A percentile compares a stretch with the other conserved stretches of the same genome.
Evolutionary conservation across 441 rosid species (phyloP).

Genomic region (Populus hybrid): DNA sequence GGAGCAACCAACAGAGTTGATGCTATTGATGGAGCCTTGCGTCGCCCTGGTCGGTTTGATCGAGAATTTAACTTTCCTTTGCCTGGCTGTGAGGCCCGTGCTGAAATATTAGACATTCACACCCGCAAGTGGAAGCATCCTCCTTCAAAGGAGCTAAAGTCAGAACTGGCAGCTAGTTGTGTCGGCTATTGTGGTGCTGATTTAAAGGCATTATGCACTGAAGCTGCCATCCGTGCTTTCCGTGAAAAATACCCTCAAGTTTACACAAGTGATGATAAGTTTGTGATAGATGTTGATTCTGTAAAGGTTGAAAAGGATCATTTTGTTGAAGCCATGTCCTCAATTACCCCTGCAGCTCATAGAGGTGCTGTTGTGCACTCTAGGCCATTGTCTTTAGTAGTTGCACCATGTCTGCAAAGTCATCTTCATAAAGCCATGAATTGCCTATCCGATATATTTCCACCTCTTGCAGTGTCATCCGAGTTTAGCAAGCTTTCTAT

Average conservation of each 20-base stretch:
- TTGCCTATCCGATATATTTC: slow-evolving; percentile 68
- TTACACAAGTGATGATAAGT: slow-evolving; percentile 96
- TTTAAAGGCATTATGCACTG: slow-evolving; percentile 94
- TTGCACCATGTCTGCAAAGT: slow-evolving; percentile 83
- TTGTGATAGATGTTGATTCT: slow-evolving; percentile 88
- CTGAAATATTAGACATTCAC: slow-evolving; percentile 95
- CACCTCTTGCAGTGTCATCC: slow-evolving; percentile 65
- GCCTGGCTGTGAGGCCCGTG: slow-evolving; percentile 98
- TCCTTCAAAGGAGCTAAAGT: slow-evolving; percentile 78
- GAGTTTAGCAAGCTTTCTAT: slow-evolving; percentile 86
- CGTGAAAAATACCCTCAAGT: slow-evolving; percentile 99
- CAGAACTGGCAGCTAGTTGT: slow-evolving; percentile 96
- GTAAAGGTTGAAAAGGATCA: slow-evolving; percentile 87
- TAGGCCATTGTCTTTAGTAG: slow-evolving; percentile 90
- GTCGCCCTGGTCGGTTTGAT: slow-evolving; percentile 99
- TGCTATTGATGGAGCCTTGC: slow-evolving; percentile 99
- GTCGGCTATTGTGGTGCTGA: slow-evolving; percentile 99
- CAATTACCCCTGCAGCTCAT: slow-evolving; percentile 98
- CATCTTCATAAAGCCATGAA: slow-evolving; percentile 80
- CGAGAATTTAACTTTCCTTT: slow-evolving; percentile 97
- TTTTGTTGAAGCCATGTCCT: slow-evolving; percentile 93
- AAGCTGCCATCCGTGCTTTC: slow-evolving; percentile 98
- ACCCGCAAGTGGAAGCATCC: slow-evolving; percentile 98
- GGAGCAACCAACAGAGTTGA: slow-evolving; percentile 99
- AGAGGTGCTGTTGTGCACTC: slow-evolving; percentile 97